Evolutionary conservation across 148 eudicot species (phyloP).

Genomic region (Bassia scoparia): DNA sequence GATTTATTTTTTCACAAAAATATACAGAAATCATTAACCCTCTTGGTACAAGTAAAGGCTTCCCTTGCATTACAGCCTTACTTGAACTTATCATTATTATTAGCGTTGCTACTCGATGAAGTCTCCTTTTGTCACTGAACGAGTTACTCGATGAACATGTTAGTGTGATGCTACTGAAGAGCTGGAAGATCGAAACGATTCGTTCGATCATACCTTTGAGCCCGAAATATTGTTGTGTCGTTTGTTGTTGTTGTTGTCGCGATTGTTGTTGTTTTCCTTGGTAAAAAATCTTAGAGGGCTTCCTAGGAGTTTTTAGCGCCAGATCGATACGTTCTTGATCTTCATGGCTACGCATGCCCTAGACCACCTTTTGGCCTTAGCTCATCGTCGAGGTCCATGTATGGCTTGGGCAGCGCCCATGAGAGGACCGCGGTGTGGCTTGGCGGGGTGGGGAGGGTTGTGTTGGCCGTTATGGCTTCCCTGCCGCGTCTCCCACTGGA

Average conservation of each 20-base stretch:
- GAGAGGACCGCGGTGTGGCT: constrained; percentile 49
- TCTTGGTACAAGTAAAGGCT: constrained; percentile 24
- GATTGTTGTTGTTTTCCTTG: not conserved
- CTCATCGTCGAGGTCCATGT: constrained; percentile 10
- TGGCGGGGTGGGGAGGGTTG: constrained; percentile 44
- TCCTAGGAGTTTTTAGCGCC: not conserved
- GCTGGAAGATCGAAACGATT: constrained; percentile 21
- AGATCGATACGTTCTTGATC: constrained; percentile 8
- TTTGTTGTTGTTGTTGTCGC: not conserved
- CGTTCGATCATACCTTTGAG: constrained; percentile 11
- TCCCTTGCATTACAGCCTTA: constrained; percentile 20
- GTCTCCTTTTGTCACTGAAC: not conserved
- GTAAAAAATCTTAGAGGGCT: not conserved
- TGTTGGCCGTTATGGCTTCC: constrained; percentile 52
- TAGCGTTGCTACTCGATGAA: constrained; percentile 3
- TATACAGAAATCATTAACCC: constrained; percentile 21
- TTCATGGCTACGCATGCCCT: constrained; percentile 29
- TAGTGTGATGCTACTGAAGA: constrained; percentile 22
- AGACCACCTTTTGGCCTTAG: constrained; percentile 26
- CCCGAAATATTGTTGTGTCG: too few relatives aligned
- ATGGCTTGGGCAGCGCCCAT: constrained; percentile 38
- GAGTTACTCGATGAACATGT: constrained; percentile 20
- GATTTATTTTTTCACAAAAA: constrained; percentile 17
- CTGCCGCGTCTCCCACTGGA: constrained; percentile 66
- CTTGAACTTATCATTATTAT: not conserved